Evolutionary conservation across 1,284 basidiomycete species (phyloP), one percentile per base, ranked within the genome.

Genomic region (Trametes polyzona): DNA sequence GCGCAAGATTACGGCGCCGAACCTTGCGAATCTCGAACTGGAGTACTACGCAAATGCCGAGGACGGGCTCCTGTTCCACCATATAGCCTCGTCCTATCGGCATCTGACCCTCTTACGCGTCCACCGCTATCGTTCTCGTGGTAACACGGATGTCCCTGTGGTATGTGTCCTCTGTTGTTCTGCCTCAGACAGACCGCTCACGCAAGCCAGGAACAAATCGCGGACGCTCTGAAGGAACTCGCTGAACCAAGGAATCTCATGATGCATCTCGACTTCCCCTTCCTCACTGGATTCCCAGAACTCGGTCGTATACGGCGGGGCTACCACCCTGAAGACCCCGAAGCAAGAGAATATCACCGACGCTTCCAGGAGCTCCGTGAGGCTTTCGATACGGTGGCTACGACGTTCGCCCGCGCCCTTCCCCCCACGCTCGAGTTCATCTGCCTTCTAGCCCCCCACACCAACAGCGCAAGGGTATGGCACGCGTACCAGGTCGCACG

Each of bases 221-320:
- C 46, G n/a, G 4, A 26, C 16, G 30, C 37, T 10, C 44, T 55
- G 7, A 16, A 29, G 1, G 16, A 19, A 14, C 46, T 55, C 27
- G 4, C 19, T 3, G 9, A 36, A 1, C 26, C 48, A 16, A 36
- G 36, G 6, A 9, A 48, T 8, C 46, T 55, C 14, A 40, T 40
- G 39, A 1, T 55, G 10, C 32, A 55, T 17, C 52, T 55, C 24
- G 52, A 55, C 23, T 48, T 55, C 39, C 29, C 10, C 10, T 39
- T 41, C 17, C 41, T 52, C n/a, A n/a, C n/a, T n/a, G n/a, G n/a
- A n/a, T n/a, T n/a, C n/a, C n/a, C n/a, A n/a, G n/a, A n/a, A n/a
- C n/a, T n/a, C n/a, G n/a, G n/a, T n/a, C n/a, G n/a, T n/a, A n/a
- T n/a, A n/a, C n/a, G n/a, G n/a, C n/a, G n/a, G n/a, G n/a, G n/a